phyloP scores from a whole-genome alignment of 805 yeast genomes.

The Saturnispora zaruensis region DNA sequence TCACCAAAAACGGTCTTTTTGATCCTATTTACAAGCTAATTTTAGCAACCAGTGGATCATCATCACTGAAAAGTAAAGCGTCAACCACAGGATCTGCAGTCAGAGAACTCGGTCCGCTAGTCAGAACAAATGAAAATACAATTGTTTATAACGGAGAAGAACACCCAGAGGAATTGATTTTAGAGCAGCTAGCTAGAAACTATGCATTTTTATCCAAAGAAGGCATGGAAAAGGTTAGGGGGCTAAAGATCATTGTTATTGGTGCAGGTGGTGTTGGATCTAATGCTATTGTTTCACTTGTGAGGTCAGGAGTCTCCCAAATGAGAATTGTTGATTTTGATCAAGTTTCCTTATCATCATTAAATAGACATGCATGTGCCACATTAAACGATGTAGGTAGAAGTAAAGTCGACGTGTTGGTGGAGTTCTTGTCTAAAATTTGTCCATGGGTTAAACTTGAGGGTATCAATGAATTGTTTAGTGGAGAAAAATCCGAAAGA shows the following conservation, averaged over 20 bases:
- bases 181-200: slow-evolving; percentile 90
- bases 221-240: slow-evolving; percentile 67
- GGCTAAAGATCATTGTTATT: slow-evolving; percentile 63
- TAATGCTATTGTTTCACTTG: slow-evolving; percentile 86
- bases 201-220: slow-evolving; percentile 85
- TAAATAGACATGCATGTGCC: slow-evolving; percentile 94
- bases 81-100: slow-evolving; percentile 1
- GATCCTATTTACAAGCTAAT: not conserved
- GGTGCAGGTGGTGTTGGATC: slow-evolving; percentile 99
- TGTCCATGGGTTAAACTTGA: slow-evolving; percentile 95
- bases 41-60: not conserved
- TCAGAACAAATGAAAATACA: slow-evolving; percentile 12
- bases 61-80: not conserved
- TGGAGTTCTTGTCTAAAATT: slow-evolving; percentile 53
- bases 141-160: slow-evolving; percentile 7
- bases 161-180: slow-evolving; percentile 60
- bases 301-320: slow-evolving; percentile 80
- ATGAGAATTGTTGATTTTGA: slow-evolving; percentile 86
- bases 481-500: slow-evolving; percentile 51
- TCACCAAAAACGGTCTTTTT: not conserved
- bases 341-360: slow-evolving; percentile 85
- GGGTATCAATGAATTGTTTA: slow-evolving; percentile 72
- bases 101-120: not conserved
- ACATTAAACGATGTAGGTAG: slow-evolving; percentile 86
- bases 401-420: slow-evolving; percentile 77